Conservation (phyloP, 2,329 filamentous ascomycete genomes). For the Shiraia bambusicola region DNA sequence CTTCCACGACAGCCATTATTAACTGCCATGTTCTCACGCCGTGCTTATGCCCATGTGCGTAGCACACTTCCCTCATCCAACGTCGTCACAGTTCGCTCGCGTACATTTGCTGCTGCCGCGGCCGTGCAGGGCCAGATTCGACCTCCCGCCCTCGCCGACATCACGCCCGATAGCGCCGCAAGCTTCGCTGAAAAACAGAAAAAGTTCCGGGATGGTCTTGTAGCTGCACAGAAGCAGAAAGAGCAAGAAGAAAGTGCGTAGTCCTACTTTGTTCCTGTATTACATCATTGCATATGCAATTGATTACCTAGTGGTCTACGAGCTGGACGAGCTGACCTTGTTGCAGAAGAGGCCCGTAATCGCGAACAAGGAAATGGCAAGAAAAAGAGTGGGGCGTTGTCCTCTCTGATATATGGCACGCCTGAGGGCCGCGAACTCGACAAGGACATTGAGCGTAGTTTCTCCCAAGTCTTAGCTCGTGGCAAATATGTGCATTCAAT, state of each 20-base stretch:
- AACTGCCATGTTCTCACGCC: conserved; percentile 36
- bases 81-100: conserved; percentile 18
- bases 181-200: conserved; percentile 82
- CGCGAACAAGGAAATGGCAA: conserved; percentile 61
- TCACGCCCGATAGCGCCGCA: conserved; percentile 70
- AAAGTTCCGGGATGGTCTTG: conserved; percentile 80
- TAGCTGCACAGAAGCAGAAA: conserved; percentile 72
- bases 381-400: conserved; percentile 69
- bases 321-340: conserved; percentile 48
- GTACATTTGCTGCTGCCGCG: conserved; percentile 32
- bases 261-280: conserved; percentile 44
- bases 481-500: conserved; percentile 99
- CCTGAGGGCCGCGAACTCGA: conserved; percentile 93
- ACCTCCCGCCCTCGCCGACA: conserved; percentile 78
- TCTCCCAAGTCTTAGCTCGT: conserved; percentile 89
- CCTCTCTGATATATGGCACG: conserved; percentile 93
- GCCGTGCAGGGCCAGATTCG: conserved; percentile 27
- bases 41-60: conserved; percentile 31
- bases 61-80: conserved; percentile 20
- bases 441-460: conserved; percentile 92
- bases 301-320: conserved; percentile 23
- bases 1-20: conserved; percentile 1
- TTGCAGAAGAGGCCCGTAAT: conserved; percentile 56
- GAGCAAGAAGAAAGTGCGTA: conserved; percentile 82
- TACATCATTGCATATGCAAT: conserved; percentile 33